Percentiles rank a stretch among this genome's conserved stretches.
Evolutionary conservation across 768 basidiomycete species (phyloP).

Genomic region (Mycena galopus): DNA sequence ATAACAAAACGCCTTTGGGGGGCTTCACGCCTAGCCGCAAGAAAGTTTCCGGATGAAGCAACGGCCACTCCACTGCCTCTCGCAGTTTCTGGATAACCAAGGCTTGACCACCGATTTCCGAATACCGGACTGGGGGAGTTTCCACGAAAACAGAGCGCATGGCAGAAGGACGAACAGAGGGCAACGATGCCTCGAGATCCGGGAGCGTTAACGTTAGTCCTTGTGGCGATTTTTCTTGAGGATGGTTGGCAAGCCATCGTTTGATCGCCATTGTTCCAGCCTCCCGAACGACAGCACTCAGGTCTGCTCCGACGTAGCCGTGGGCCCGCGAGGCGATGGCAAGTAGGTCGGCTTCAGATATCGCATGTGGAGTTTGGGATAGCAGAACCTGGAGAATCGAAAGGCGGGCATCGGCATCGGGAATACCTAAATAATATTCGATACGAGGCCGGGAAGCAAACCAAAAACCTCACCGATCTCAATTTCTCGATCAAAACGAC

Average conservation of each 20-base stretch:
- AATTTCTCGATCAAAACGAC: slow-evolving; percentile 94
- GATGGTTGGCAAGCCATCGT: slow-evolving; percentile 67
- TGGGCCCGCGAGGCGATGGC: slow-evolving; percentile 84
- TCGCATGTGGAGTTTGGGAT: slow-evolving; percentile 80
- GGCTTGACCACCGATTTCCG: slow-evolving; percentile 92
- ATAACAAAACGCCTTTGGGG: slow-evolving; percentile 91
- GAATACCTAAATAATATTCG: slow-evolving; percentile 71
- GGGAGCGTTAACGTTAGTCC: slow-evolving; percentile 60
- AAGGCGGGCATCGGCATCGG: slow-evolving; percentile 86
- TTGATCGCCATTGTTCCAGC: slow-evolving; percentile 95
- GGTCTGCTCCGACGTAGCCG: slow-evolving; percentile 97
- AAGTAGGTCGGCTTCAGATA: slow-evolving; percentile 71
- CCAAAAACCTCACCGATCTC: slow-evolving; percentile 79
- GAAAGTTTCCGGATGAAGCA: slow-evolving; percentile 89
- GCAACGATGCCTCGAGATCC: slow-evolving; percentile 81
- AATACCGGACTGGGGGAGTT: slow-evolving; percentile 83
- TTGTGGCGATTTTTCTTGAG: slow-evolving; percentile 26
- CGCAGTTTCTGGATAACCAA: slow-evolving; percentile 85
- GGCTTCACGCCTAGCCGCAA: slow-evolving; percentile 88
- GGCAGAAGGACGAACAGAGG: slow-evolving; percentile 89
- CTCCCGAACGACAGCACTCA: slow-evolving; percentile 92
- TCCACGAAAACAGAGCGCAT: slow-evolving; percentile 95
- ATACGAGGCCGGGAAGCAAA: slow-evolving; percentile 12
- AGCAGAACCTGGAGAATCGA: slow-evolving; percentile 92
- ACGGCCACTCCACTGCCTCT: slow-evolving; percentile 96